These are phyloP conservation scores for Multifurca ochricompacta DNA, from an alignment of 768 basidiomycete species.

Conservation along the genomic window DNA sequence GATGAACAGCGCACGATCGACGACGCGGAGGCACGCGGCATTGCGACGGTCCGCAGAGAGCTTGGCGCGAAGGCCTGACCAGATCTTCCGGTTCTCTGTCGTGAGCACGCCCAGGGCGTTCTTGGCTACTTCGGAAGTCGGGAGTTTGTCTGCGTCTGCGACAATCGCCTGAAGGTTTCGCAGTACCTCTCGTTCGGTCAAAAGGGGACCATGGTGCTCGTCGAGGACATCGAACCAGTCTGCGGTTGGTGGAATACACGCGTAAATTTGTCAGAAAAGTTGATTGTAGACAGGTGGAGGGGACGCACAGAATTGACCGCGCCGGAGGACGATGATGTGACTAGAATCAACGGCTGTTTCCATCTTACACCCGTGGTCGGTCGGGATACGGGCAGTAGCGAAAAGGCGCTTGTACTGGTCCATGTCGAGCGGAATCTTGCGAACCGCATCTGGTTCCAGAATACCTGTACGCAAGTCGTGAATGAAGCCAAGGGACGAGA, in stretches of 20 bases:
- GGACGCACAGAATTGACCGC: constrained; percentile 85
- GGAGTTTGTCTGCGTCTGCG: constrained; percentile 77
- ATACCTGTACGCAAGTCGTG: constrained; percentile 82
- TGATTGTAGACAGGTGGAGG: not conserved
- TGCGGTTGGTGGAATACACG: constrained; percentile 25
- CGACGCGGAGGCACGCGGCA: constrained; percentile 68
- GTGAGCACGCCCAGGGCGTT: constrained; percentile 87
- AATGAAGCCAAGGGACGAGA: constrained; percentile 87
- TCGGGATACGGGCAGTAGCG: constrained; percentile 87
- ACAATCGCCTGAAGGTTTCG: constrained; percentile 88
- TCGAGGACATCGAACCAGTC: constrained; percentile 97
- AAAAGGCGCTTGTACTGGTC: constrained; percentile 88
- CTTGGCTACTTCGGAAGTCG: constrained; percentile 66
- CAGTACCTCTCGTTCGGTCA: constrained; percentile 85
- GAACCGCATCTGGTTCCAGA: constrained; percentile 74
- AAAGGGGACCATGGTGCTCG: constrained; percentile 65
- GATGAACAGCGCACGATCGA: constrained; percentile 87
- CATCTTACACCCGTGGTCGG: constrained; percentile 85
- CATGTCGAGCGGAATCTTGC: constrained; percentile 84
- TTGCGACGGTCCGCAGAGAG: constrained; percentile 68
- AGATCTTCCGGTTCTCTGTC: constrained; percentile 89
- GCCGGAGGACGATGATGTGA: constrained; percentile 80
- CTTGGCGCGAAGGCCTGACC: constrained; percentile 67
- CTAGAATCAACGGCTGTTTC: constrained; percentile 58
- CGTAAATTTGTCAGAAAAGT: not conserved